phyloP scores from a whole-genome alignment of 495 filamentous ascomycete species.

The Apiosordaria backusii region DNA sequence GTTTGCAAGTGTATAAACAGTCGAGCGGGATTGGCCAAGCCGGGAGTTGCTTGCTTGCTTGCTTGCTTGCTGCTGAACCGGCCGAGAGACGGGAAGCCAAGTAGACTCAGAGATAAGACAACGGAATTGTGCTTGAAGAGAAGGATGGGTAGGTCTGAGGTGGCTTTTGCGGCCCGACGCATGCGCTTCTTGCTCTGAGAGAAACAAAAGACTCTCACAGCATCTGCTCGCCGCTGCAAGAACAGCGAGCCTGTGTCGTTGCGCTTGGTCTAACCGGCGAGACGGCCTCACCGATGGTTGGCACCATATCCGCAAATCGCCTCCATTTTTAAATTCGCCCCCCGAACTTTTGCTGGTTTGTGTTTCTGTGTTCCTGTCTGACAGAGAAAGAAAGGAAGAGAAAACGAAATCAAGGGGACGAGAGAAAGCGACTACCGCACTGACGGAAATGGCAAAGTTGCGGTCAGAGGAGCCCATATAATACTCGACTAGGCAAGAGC shows the following conservation, averaged over 20 bases:
- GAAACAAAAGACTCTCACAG: constrained; percentile 3
- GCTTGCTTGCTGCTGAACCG: constrained; percentile 4
- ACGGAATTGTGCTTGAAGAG: neutral
- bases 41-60: neutral
- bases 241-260: neutral
- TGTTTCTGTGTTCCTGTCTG: neutral
- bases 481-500: constrained; percentile 10
- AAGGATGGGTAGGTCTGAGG: constrained; percentile 3
- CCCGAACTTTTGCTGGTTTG: neutral
- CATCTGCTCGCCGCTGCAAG: constrained; percentile 7
- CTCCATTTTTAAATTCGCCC: neutral
- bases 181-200: constrained; percentile 21
- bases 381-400: neutral
- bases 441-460: constrained; percentile 4
- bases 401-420: neutral
- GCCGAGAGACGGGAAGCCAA: constrained; percentile 16
- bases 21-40: constrained; percentile 15
- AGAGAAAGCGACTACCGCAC: neutral
- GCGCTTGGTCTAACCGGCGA: constrained; percentile 16
- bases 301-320: constrained; percentile 6
- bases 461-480: constrained; percentile 6
- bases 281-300: constrained; percentile 4
- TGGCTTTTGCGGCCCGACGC: constrained; percentile 18
- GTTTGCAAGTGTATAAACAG: constrained; percentile 16
- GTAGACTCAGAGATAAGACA: constrained; percentile 15